Evolutionary conservation across 768 basidiomycete species (phyloP), one percentile per base, ranked within the genome.

Genomic region (Mycena venus): DNA sequence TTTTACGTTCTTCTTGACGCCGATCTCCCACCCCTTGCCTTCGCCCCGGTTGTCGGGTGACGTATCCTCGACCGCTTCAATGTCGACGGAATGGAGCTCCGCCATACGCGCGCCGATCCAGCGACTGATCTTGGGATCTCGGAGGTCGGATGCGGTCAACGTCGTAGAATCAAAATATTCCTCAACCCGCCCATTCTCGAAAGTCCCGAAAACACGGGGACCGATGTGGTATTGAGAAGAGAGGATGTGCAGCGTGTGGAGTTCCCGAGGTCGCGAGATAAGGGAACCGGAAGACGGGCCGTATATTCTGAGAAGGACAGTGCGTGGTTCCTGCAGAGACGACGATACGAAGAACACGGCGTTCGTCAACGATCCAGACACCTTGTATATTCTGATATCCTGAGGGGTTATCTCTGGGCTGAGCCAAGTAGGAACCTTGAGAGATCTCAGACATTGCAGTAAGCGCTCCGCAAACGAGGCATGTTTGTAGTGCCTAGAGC

Each of bases 81-180:
- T 88, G 79, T 98, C 96, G 58, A 99, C 98, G 29, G 92, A 91
- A 83, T 99, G 98, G 36, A 99, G 89, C 83, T 99, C 97, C 25
- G 96, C 92, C 98, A 99, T 99, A 38, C 98, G 89, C 25, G 93
- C 90, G n/a, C 92, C 97, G 77, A 99, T 96, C 90, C 94, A 96
- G 32, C 92, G 87, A 80, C 95, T 96, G 68, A 93, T 91, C 72
- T 85, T 83, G 19, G 91, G 90, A 77, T 96, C 91, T 59, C 96
- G 90, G 74, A 99, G 87, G 80, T 98, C 96, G 49, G 88, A 82
- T 15, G 95, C 87, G 0, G 91, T 93, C 56, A 99, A 86, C 3
- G 96, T 93, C 38, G 91, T 88, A 19, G 96, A 96, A 73, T 97
- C 91, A 82, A 99, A 99, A 84, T 95, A 98, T 83, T 99, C 94